Base-by-base conservation (phyloP, 805 yeast genomes). In the Vanderwaltozyma yarrowii region DNA sequence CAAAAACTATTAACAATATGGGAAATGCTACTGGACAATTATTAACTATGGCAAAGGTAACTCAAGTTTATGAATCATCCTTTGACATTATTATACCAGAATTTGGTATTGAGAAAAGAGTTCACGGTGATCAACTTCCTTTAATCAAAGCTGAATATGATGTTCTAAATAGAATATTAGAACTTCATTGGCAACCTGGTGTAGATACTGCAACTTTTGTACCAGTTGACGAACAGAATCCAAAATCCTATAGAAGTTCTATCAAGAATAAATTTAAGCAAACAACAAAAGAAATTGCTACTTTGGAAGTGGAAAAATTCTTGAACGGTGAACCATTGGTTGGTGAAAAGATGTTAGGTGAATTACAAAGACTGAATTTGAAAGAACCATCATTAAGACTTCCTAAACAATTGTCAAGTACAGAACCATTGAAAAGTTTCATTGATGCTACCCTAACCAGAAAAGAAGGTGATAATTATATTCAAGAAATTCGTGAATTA, bases 41-140 rank as follows among this genome's bases (percentile, higher is more conserved):
- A 36, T 69, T 89, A 45, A 77, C 87, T 29, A 77, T 79, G 74
- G 96, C 94, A 13, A 76, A 86, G 13, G 92, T 89, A 14, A 63
- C 86, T 19, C 96, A 87, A 59, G 96, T 89, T 9, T 88, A 89
- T 58, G 97, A 92, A 61, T 84, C 95, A 1, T 85, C 97, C 2
- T 92, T 92, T 64, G 98, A 92, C 59, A 89, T 88, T 3, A 75
- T 82, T 47, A 69, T 88, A 44, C 95, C 96, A 2, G 95, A 86
- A 47, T 81, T 87, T 64, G 96, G 96, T 32, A 82, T 88, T 50
- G 96, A 88, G 57, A 88, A 88, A 61, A 72, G 96, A 52, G 96
- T 88, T 17, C 98, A 92, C 54, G 96, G 97, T 20, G 98, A 92
- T 62, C 97, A 92, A 62, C 67, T 92, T 39, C 97, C 97, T 10